Conservation (phyloP, 2,329 filamentous ascomycete species). For the Alternaria sp. region DNA sequence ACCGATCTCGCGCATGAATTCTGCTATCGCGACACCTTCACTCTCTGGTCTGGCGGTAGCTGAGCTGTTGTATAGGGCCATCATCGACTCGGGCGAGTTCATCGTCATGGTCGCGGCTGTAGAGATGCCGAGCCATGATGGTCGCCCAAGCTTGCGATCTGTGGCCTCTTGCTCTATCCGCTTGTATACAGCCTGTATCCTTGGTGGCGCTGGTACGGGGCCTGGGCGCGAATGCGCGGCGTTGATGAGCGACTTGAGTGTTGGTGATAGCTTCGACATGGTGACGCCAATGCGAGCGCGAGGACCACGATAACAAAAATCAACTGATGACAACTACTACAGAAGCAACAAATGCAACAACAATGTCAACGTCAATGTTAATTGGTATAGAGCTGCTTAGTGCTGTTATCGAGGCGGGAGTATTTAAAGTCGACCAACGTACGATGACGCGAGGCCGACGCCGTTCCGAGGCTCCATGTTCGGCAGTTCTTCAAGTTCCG, state of each 20-base stretch:
- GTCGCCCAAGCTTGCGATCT: constrained; percentile 40
- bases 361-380: background rate
- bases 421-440: constrained; percentile 5
- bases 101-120: constrained; percentile 85
- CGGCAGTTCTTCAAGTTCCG: constrained; percentile 16
- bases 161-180: constrained; percentile 45
- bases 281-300: background rate
- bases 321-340: background rate
- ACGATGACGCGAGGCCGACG: constrained; percentile 12
- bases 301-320: background rate
- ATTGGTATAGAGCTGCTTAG: background rate
- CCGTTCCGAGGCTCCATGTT: constrained; percentile 16
- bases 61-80: constrained; percentile 64
- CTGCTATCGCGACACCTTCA: constrained; percentile 64
- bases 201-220: constrained; percentile 43
- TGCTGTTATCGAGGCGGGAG: background rate
- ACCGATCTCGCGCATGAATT: constrained; percentile 78
- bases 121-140: constrained; percentile 49
- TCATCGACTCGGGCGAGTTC: constrained; percentile 81
- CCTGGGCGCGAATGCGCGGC: constrained; percentile 48
- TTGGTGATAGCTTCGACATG: constrained; percentile 50
- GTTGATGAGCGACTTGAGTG: constrained; percentile 48
- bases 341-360: background rate
- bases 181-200: constrained; percentile 43
- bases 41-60: constrained; percentile 34